Percentiles rank a stretch among this genome's conserved stretches.
These are phyloP conservation scores for Earliella scabrosa DNA, from an alignment of 1,284 basidiomycete species.

Conservation along the genomic window DNA sequence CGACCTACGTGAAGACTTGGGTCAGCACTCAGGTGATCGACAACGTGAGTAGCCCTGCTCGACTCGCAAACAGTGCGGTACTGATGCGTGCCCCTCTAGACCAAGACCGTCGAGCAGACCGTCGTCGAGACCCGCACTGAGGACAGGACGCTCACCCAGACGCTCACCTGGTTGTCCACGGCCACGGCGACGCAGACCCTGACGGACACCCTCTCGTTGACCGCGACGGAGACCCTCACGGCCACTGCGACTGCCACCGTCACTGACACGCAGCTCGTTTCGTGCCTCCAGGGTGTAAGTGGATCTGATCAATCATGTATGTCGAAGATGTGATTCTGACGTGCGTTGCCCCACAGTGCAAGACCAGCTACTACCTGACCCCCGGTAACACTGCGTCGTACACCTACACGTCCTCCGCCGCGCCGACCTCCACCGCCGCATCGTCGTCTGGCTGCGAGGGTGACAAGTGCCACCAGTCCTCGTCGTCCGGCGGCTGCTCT, in stretches of 20 bases:
- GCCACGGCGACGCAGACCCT: conserved; percentile 37
- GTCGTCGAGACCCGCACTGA: conserved; percentile 34
- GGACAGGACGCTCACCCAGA: conserved; percentile 33
- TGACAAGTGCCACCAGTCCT: background rate
- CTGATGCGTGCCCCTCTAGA: conserved; percentile 13
- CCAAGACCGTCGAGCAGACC: conserved; percentile 36
- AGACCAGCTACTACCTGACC: conserved; percentile 55
- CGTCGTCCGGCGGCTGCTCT: background rate
- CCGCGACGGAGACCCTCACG: conserved; percentile 25
- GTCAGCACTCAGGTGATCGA: conserved; percentile 63
- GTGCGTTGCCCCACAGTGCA: conserved; percentile 47
- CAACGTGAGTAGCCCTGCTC: conserved; percentile 40
- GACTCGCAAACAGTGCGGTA: background rate
- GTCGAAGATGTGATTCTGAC: background rate
- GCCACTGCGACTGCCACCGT: conserved; percentile 33
- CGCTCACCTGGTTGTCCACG: conserved; percentile 26
- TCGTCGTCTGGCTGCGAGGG: background rate
- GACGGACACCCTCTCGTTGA: conserved; percentile 51
- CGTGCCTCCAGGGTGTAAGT: conserved; percentile 56
- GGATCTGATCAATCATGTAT: background rate
- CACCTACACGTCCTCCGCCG: conserved; percentile 44
- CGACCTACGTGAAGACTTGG: conserved; percentile 58
- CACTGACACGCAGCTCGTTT: conserved; percentile 53
- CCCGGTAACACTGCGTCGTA: conserved; percentile 56
- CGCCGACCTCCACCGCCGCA: conserved; percentile 15